Evolutionary conservation across 495 filamentous ascomycete genomes (phyloP).

Genomic region (Podospora comata): DNA sequence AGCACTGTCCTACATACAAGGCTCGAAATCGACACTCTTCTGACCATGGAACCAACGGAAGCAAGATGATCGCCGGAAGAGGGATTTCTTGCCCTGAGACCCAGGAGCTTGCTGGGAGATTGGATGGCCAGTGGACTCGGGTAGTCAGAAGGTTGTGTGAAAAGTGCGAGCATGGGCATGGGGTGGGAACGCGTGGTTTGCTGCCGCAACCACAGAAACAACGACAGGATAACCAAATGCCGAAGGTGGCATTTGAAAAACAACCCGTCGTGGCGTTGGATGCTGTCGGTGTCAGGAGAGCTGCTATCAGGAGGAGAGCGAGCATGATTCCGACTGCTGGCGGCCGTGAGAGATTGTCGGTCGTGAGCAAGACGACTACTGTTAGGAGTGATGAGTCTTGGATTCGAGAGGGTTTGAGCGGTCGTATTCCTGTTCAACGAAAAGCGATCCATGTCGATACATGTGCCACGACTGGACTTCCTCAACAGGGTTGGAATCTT

Average conservation of each 20-base stretch:
- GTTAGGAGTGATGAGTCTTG: background rate
- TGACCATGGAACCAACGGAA: background rate
- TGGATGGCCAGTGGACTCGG: background rate
- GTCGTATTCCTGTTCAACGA: background rate
- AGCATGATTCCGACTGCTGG: background rate
- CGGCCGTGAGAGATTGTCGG: background rate
- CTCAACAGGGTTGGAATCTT: background rate
- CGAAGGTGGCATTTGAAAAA: background rate
- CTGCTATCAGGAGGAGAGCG: background rate
- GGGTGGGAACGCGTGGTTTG: background rate
- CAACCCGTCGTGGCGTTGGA: background rate
- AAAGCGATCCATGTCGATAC: background rate
- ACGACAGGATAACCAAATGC: background rate
- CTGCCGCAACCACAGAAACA: background rate
- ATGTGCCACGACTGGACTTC: background rate
- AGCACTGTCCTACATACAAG: constrained; percentile 1
- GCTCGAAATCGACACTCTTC: background rate
- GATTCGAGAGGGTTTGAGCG: background rate
- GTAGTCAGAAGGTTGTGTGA: constrained; percentile 4
- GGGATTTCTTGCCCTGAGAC: background rate
- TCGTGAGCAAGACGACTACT: background rate
- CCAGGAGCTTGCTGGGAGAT: background rate
- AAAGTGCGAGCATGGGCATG: background rate
- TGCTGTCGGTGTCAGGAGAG: background rate
- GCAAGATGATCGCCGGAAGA: background rate